Percentiles rank a stretch among this genome's conserved stretches.
Conservation (phyloP, 495 filamentous ascomycete species). For the Darksidea phi region DNA sequence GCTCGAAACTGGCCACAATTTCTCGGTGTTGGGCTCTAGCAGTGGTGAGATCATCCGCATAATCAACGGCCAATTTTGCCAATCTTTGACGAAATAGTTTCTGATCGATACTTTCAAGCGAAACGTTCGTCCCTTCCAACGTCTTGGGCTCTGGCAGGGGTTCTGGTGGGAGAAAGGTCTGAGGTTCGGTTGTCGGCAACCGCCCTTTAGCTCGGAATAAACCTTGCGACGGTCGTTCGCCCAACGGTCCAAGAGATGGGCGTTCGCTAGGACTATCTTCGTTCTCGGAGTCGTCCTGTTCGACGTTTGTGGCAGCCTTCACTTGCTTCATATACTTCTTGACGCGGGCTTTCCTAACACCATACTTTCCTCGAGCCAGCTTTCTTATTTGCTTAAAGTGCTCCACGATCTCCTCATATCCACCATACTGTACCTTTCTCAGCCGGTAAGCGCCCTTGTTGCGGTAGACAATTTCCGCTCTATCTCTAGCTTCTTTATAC, state of each 20-base stretch:
- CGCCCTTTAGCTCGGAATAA: constrained; percentile 11
- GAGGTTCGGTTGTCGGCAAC: neutral
- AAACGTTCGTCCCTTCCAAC: constrained; percentile 15
- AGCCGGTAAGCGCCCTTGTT: constrained; percentile 10
- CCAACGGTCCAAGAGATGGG: neutral
- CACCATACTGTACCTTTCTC: constrained; percentile 5
- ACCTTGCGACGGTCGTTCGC: neutral
- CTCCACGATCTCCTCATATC: constrained; percentile 3
- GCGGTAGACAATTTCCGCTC: constrained; percentile 13
- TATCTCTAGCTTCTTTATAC: constrained; percentile 59
- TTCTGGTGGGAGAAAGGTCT: constrained; percentile 16
- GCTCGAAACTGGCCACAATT: constrained; percentile 59
- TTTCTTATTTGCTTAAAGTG: neutral
- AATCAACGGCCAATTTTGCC: constrained; percentile 3
- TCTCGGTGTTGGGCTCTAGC: constrained; percentile 18
- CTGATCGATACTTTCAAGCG: constrained; percentile 4
- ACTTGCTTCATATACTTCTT: constrained; percentile 5
- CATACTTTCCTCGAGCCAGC: constrained; percentile 3
- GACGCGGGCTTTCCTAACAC: constrained; percentile 1
- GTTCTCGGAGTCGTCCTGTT: neutral
- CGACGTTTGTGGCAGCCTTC: neutral
- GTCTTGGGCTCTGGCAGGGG: neutral
- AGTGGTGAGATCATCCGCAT: constrained; percentile 18
- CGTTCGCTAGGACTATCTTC: neutral
- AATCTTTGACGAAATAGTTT: constrained; percentile 8